Percentiles rank a stretch among this genome's conserved stretches.
phyloP scores from a whole-genome alignment of 1,284 basidiomycete genomes.

The Rhodotorula sp. region DNA sequence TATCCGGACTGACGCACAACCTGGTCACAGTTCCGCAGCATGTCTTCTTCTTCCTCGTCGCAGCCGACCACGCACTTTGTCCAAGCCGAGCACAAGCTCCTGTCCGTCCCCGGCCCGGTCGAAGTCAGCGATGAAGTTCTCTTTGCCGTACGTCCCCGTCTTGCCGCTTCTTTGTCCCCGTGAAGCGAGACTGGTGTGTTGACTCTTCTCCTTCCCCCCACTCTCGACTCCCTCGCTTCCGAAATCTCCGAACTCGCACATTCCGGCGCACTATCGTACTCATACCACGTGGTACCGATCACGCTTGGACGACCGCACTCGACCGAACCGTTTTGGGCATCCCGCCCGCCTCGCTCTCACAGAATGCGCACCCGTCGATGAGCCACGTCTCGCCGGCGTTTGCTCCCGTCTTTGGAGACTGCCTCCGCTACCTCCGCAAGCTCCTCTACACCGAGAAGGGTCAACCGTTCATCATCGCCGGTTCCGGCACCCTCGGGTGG shows the following conservation, averaged over 20 bases:
- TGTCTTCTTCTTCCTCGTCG: neutral
- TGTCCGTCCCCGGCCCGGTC: conserved; percentile 72
- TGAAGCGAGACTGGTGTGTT: conserved; percentile 50
- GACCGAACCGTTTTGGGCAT: too few species aligned
- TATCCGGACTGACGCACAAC: too few species aligned
- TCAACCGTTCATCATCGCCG: conserved; percentile 87
- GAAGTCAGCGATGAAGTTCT: conserved; percentile 69
- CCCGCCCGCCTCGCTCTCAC: neutral
- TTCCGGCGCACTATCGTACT: too few species aligned
- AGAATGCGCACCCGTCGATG: conserved; percentile 82
- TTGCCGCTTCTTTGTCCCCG: too few species aligned
- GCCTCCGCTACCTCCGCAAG: conserved; percentile 75
- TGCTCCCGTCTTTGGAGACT: conserved; percentile 83
- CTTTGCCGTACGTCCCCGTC: conserved; percentile 12
- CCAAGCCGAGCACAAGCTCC: conserved; percentile 43
- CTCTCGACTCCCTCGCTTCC: neutral
- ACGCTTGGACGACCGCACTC: too few species aligned
- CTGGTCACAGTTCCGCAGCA: neutral
- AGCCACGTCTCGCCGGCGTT: conserved; percentile 91
- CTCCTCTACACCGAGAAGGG: conserved; percentile 62
- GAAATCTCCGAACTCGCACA: too few species aligned
- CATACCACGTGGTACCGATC: too few species aligned
- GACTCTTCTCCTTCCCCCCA: neutral
- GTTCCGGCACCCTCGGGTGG: conserved; percentile 93
- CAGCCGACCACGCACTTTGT: conserved; percentile 19